Base-by-base conservation (phyloP, 108 stramenopile genomes). In the Nitzschia palea region DNA sequence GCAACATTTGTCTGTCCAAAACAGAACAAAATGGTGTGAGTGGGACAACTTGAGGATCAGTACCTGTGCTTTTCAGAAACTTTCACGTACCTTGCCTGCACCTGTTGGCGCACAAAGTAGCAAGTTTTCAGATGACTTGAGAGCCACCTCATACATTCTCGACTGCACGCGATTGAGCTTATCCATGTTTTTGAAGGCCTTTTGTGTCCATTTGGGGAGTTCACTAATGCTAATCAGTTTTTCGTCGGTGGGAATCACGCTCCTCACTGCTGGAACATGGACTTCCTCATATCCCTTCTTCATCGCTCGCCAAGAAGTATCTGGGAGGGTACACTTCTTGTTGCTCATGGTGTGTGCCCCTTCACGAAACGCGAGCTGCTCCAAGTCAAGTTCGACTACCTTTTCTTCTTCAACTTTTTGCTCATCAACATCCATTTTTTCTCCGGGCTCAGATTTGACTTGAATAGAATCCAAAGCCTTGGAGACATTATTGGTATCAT, bases 231-330 rank as follows among this genome's bases (percentile, higher is more conserved):
- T 76, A 1, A 96, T 75, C 27, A 94, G 68, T 57, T 76, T 78
- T 72, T 98, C 97, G 22, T 76, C 93, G 9, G 67, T 74, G 1
- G 86, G 83, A 23, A 93, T 76, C 32, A 90, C 65, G 65, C 92
- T 87, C 52, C 88, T 53, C 1, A 93, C 78, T 6, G 99, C 97
- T 9, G 99, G 99, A 55, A 99, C 98, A 71, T 99, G 99, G 1
- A 99, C 97, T 87, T 99, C 99, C 78, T 98, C 97, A 77, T 98
- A 99, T 6, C 98, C 99, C 43, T 92, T 88, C 79, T 96, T 95
- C 84, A 88, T 87, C 25, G 88, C 94, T 33, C 95, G 76, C 98
- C 97, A 98, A 4, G 93, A 89, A 56, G 85, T 82, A 43, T 94
- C 92, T 23, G 97, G 97, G 25, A 99, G 75, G 43, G 80, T 84